Evolutionary conservation across 148 eudicot species (phyloP).

Genomic region (Simmondsia chinensis): DNA sequence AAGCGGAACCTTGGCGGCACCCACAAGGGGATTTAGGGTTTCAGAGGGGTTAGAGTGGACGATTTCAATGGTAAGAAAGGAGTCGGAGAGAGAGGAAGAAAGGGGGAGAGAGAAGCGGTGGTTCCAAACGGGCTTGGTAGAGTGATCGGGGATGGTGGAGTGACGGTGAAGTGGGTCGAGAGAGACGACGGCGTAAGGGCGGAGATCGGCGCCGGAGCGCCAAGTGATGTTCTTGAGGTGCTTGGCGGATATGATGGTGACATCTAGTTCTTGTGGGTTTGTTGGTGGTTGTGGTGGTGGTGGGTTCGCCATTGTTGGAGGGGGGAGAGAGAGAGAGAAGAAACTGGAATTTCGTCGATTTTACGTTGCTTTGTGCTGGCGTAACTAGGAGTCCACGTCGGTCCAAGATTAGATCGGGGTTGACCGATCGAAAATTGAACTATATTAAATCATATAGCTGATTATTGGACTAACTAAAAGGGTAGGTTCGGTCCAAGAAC

Average conservation of each 20-base stretch:
- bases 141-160: conserved; percentile 72
- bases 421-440: no score
- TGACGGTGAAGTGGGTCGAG: conserved; percentile 61
- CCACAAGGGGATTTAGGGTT: conserved; percentile 61
- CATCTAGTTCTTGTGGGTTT: conserved; percentile 34
- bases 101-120: conserved; percentile 54
- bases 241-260: conserved; percentile 70
- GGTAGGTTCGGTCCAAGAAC: no score
- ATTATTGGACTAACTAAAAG: no score
- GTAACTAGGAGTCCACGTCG: no score
- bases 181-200: conserved; percentile 74
- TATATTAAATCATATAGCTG: no score
- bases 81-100: conserved; percentile 23
- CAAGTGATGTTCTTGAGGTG: conserved; percentile 88
- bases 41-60: conserved; percentile 75
- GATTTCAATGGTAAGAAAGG: conserved; percentile 45
- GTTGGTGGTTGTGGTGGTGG: conserved; percentile 13
- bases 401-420: no score
- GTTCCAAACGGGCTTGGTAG: conserved; percentile 81
- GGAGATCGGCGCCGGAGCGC: conserved; percentile 62
- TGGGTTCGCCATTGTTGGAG: conserved; percentile 17
- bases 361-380: no score
- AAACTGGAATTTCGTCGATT: conserved; percentile 4
- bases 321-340: conserved; percentile 2
- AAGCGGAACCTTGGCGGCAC: conserved; percentile 36